phyloP scores from a whole-genome alignment of 768 basidiomycete genomes.

The Lactifluus piperatus region DNA sequence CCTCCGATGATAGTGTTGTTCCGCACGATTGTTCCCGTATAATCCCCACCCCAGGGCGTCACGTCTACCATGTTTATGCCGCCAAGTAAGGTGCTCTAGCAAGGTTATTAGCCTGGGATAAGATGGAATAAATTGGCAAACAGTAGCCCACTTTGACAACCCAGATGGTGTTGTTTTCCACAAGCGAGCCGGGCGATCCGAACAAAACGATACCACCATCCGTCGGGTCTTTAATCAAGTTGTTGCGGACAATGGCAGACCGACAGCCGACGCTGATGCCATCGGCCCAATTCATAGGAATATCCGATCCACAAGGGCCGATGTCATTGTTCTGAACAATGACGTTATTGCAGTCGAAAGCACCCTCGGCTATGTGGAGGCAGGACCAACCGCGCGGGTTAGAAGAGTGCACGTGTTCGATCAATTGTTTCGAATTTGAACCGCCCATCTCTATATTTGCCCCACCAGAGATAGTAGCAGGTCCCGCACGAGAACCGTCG shows the following conservation, averaged over 20 bases:
- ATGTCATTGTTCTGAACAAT: conserved; percentile 77
- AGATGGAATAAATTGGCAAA: background rate
- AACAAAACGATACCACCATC: conserved; percentile 78
- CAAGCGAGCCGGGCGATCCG: conserved; percentile 61
- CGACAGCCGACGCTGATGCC: conserved; percentile 69
- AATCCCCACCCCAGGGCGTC: conserved; percentile 58
- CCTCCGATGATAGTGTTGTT: conserved; percentile 65
- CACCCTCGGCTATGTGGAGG: conserved; percentile 67
- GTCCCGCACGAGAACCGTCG: conserved; percentile 57
- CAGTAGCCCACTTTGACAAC: conserved; percentile 45
- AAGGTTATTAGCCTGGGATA: background rate
- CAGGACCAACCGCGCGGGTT: conserved; percentile 81
- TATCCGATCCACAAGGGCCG: conserved; percentile 63
- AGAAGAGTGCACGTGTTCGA: conserved; percentile 69
- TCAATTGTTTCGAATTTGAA: conserved; percentile 54
- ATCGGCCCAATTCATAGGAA: conserved; percentile 70
- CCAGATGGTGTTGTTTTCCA: conserved; percentile 74
- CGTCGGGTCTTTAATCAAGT: conserved; percentile 62
- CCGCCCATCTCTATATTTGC: conserved; percentile 87
- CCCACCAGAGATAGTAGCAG: conserved; percentile 46
- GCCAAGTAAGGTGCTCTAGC: conserved; percentile 58
- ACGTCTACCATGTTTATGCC: conserved; percentile 77
- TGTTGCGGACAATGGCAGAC: conserved; percentile 54
- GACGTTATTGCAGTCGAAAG: conserved; percentile 50
- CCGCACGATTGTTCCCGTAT: conserved; percentile 50